phyloP scores from a whole-genome alignment of 1,139 yeast species.

The Chernovozyma sophiae-reginae region DNA sequence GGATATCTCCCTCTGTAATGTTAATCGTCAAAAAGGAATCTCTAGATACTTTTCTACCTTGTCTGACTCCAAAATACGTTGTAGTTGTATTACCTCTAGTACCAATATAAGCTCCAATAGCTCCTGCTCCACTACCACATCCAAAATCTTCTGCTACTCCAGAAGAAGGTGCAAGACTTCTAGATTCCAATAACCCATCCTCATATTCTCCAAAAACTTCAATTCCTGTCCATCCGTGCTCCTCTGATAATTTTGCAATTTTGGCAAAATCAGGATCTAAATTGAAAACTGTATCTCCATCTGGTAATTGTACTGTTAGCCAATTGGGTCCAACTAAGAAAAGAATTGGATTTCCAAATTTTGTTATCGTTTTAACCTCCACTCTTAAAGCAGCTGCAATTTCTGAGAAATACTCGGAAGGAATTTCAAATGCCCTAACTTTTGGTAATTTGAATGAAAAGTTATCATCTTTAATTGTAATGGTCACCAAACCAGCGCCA shows the following conservation, averaged over 20 bases:
- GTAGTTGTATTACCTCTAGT: not conserved
- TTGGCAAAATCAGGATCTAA: conserved; percentile 24
- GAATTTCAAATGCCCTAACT: conserved; percentile 18
- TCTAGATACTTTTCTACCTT: conserved; percentile 4
- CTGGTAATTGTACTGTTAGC: conserved; percentile 28
- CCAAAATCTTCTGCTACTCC: conserved; percentile 47
- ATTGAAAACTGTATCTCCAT: conserved; percentile 24
- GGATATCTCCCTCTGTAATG: not conserved
- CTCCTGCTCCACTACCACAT: conserved; percentile 48
- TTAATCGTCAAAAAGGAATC: conserved; percentile 3
- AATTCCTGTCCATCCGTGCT: conserved; percentile 27
- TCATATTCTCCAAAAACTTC: conserved; percentile 31
- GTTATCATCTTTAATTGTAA: conserved; percentile 17
- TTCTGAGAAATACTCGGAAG: conserved; percentile 12
- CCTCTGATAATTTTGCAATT: conserved; percentile 15
- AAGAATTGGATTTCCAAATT: conserved; percentile 15
- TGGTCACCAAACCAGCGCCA: conserved; percentile 36
- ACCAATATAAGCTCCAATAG: conserved; percentile 21
- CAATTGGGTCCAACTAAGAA: conserved; percentile 41
- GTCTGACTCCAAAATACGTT: conserved; percentile 1
- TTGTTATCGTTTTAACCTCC: conserved; percentile 5
- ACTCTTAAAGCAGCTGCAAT: conserved; percentile 18
- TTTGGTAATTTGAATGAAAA: conserved; percentile 23
- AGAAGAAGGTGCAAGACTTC: conserved; percentile 37
- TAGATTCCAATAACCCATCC: conserved; percentile 20